Percentiles rank a stretch among this genome's conserved stretches.
Evolutionary conservation across 2,329 filamentous ascomycete genomes (phyloP).

Genomic region (Plenodomus tracheiphilus): DNA sequence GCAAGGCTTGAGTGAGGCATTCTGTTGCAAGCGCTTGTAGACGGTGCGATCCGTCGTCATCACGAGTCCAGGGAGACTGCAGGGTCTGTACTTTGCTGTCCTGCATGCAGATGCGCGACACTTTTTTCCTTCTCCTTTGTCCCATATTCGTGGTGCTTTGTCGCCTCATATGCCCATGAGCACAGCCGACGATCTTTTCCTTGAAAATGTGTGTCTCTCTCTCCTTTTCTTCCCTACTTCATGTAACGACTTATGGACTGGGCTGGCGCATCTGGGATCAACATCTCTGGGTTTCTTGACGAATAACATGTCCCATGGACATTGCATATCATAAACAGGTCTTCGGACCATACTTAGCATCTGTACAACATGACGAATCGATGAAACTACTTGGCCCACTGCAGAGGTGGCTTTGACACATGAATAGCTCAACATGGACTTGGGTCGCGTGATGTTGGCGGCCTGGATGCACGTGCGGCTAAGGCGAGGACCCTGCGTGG

Average conservation of each 20-base stretch:
- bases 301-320: constrained; percentile 11
- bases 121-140: background rate
- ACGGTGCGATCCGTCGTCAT: background rate
- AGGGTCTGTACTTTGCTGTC: background rate
- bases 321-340: constrained; percentile 19
- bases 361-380: constrained; percentile 21
- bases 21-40: background rate
- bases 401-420: background rate
- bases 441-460: background rate
- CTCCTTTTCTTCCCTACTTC: constrained; percentile 7
- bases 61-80: background rate
- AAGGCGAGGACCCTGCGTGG: no score
- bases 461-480: background rate
- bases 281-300: constrained; percentile 11
- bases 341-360: constrained; percentile 14
- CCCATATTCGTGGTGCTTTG: constrained; percentile 7
- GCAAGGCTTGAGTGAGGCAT: constrained; percentile 22
- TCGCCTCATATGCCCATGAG: background rate
- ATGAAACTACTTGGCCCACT: background rate
- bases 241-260: constrained; percentile 12
- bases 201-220: background rate
- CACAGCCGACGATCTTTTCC: constrained; percentile 8
- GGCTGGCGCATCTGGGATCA: constrained; percentile 12
- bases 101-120: background rate
- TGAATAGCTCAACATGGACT: background rate